Percentiles rank a stretch among this genome's conserved stretches.
Conservation (phyloP, 306 rosid genomes). For the Adenanthera pavonina region DNA sequence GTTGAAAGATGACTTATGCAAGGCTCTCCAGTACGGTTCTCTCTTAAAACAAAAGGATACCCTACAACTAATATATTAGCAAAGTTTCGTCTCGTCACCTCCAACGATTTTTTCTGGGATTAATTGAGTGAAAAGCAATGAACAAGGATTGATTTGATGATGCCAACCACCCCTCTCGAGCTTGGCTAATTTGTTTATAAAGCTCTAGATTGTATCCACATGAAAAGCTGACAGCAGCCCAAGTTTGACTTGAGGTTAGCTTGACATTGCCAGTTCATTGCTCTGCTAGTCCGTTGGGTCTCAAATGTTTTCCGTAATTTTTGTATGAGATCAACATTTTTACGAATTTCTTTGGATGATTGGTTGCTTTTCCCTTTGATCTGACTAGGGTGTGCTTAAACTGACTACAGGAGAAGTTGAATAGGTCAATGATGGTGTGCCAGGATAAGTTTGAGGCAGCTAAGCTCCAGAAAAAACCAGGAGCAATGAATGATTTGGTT, state of each 20-base stretch:
- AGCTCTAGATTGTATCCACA: not conserved
- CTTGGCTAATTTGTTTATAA: constrained; percentile 1
- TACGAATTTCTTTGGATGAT: constrained; percentile 13
- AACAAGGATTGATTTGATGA: not conserved
- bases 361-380: constrained; percentile 6
- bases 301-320: not conserved
- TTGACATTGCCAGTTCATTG: constrained; percentile 12
- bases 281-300: not conserved
- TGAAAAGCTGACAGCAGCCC: constrained; percentile 12
- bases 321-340: not conserved
- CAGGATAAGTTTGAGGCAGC: constrained; percentile 89
- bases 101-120: not conserved
- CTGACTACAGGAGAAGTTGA: constrained; percentile 78
- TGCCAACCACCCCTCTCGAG: constrained; percentile 3
- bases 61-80: not conserved
- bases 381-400: constrained; percentile 27
- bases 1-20: no score
- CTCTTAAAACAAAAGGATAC: not conserved
- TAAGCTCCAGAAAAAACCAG: constrained; percentile 64
- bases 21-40: no score
- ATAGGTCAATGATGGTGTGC: constrained; percentile 90
- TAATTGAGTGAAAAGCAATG: not conserved
- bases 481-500: constrained; percentile 64
- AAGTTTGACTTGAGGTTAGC: not conserved
- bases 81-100: not conserved